Percentiles rank a stretch among this genome's conserved stretches.
phyloP scores from a whole-genome alignment of 192 early-diverging fungal genomes.

The Entophlyctis luteolus region DNA sequence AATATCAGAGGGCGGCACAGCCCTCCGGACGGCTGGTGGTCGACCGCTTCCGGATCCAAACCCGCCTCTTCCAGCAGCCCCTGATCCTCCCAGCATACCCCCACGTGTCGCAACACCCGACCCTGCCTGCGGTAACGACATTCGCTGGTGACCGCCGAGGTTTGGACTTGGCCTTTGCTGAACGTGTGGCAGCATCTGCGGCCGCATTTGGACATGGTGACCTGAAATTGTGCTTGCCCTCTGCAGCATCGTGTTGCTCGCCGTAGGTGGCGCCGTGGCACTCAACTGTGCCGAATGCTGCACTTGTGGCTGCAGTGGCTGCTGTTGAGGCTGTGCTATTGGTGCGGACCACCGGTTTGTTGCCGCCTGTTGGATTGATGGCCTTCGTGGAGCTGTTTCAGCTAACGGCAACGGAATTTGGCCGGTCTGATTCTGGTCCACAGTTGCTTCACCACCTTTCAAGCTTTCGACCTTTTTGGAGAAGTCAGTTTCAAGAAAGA shows the following conservation, averaged over 20 bases:
- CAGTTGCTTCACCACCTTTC: neutral
- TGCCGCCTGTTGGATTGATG: neutral
- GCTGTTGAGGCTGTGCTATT: neutral
- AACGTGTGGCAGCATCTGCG: neutral
- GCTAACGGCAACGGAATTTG: neutral
- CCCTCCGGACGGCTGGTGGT: neutral
- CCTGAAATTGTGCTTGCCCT: no score
- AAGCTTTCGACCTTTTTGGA: neutral
- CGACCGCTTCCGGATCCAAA: neutral
- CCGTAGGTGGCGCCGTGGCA: neutral
- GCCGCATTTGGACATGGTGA: no score
- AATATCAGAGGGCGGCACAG: constrained; percentile 13
- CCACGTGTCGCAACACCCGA: neutral
- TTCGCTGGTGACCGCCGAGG: neutral
- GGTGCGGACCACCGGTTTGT: no score
- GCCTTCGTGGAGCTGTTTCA: neutral
- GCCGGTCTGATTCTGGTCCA: neutral
- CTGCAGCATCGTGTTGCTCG: neutral
- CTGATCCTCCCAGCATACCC: neutral
- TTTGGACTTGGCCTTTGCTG: neutral
- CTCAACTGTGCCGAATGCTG: neutral
- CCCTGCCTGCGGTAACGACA: neutral
- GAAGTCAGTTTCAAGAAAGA: neutral
- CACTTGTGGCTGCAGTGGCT: neutral
- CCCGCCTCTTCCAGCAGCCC: neutral